phyloP scores from a whole-genome alignment of 805 yeast species.

The Suhomyces sp. region DNA sequence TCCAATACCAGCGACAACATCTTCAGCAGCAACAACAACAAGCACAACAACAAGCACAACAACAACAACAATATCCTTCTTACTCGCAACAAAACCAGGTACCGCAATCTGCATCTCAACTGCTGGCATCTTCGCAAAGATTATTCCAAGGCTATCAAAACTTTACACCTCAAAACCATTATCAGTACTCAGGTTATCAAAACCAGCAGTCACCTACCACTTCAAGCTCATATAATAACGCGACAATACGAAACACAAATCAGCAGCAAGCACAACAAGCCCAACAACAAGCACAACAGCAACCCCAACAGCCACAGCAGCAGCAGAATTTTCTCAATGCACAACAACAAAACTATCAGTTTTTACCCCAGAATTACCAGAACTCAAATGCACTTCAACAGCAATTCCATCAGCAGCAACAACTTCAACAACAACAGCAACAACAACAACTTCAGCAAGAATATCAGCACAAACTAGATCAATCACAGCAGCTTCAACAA shows the following conservation, averaged over 20 bases:
- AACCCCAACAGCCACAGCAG: slow-evolving; percentile 13
- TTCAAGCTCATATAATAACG: slow-evolving; percentile 13
- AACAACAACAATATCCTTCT: slow-evolving; percentile 5
- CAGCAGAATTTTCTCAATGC: slow-evolving; percentile 11
- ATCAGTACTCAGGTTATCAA: slow-evolving; percentile 12
- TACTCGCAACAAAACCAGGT: not conserved
- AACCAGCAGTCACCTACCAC: slow-evolving; percentile 7
- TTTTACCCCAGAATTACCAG: slow-evolving; percentile 3
- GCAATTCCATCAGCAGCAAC: slow-evolving; percentile 6
- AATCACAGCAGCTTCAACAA: not conserved
- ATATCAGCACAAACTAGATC: slow-evolving; percentile 1
- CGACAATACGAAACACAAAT: slow-evolving; percentile 10
- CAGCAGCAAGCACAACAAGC: slow-evolving; percentile 3
- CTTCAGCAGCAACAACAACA: slow-evolving; percentile 10
- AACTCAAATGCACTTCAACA: not conserved
- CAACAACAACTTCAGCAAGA: slow-evolving; percentile 7
- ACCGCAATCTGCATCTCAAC: not conserved
- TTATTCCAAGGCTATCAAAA: slow-evolving; percentile 14
- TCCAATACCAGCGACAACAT: slow-evolving; percentile 11
- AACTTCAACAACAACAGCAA: slow-evolving; percentile 6
- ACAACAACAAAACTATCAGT: slow-evolving; percentile 5
- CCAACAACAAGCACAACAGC: slow-evolving; percentile 6
- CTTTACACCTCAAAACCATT: slow-evolving; percentile 10
- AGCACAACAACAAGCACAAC: slow-evolving; percentile 4
- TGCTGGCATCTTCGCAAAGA: slow-evolving; percentile 4